phyloP scores from a whole-genome alignment of 768 basidiomycete genomes.

The Hygrocybe punicea region DNA sequence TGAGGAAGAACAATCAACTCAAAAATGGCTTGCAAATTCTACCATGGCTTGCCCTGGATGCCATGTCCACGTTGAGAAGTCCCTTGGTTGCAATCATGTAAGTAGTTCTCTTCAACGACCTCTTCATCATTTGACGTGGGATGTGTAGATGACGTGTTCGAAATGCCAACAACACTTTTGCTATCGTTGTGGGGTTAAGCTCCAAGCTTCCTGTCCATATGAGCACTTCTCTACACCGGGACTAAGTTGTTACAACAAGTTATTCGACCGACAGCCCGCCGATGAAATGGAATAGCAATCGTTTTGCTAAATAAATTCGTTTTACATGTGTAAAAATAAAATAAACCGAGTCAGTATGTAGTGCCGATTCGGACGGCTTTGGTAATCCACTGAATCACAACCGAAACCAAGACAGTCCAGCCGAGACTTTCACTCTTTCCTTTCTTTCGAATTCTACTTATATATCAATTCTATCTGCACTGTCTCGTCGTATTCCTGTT shows the following conservation, averaged over 20 bases:
- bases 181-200: constrained; percentile 65
- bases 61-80: constrained; percentile 68
- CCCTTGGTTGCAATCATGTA: constrained; percentile 85
- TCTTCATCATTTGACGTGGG: constrained; percentile 3
- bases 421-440: neutral
- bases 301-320: too few relatives aligned
- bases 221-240: constrained; percentile 60
- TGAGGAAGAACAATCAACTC: constrained; percentile 72
- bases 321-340: too few relatives aligned
- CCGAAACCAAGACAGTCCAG: neutral
- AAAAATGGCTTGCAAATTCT: constrained; percentile 63
- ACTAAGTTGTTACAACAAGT: constrained; percentile 54
- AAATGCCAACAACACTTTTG: constrained; percentile 78
- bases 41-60: constrained; percentile 78
- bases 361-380: neutral
- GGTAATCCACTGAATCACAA: neutral
- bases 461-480: constrained; percentile 2
- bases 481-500: constrained; percentile 1
- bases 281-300: too few relatives aligned
- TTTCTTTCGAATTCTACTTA: neutral
- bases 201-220: constrained; percentile 55
- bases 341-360: neutral
- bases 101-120: constrained; percentile 23
- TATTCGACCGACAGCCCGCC: constrained; percentile 49
- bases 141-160: constrained; percentile 62